Evolutionary conservation across 148 eudicot species (phyloP), one percentile per base, ranked within the genome.

Genomic region (Silene uniflora): DNA sequence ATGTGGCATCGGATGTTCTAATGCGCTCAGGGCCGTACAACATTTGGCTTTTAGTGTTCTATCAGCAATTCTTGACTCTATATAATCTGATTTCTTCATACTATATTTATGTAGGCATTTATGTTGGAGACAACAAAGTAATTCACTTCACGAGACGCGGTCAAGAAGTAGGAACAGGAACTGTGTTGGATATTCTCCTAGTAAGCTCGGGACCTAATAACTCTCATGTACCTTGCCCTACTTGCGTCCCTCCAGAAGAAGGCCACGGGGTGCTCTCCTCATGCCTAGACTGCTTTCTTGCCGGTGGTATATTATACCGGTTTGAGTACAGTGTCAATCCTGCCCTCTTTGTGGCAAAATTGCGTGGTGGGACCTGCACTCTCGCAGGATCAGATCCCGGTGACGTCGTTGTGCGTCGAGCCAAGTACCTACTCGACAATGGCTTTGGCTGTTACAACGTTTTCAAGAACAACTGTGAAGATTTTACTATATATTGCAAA

Each of bases 61-160:
- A 67, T 19, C 25, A 10, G 8, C 55, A 44, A 10, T n/a, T 68
- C 23, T 10, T 3, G 5, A 14, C 12, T 25, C 27, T 39, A 6
- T 5, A 62, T 24, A 16, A 25, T 27, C 58, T 61, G 64, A 62
- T n/a, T 62, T 21, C 21, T 62, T 21, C 29, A 54, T 35, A 9
- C 64, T 47, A 10, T 77, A 54, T 29, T 44, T n/a, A 22, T 73
- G 32, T 71, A 91, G 98, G 98, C 29, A 89, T 93, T 18, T 89
- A 85, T 54, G 76, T 88, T 71, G 98, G 98, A 58, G 91, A 91
- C 54, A 72, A 87, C 73, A 86, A 83, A 82, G 98, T 93, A 21
- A 81, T 93, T 58, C 98, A 93, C 81, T 93, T 93, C 87, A 93
- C 98, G 18, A 88, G 98, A 77, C 93, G 80, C 6, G 98, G 98